phyloP scores from a whole-genome alignment of 345 rosid genomes.

The Citrus reticulata region DNA sequence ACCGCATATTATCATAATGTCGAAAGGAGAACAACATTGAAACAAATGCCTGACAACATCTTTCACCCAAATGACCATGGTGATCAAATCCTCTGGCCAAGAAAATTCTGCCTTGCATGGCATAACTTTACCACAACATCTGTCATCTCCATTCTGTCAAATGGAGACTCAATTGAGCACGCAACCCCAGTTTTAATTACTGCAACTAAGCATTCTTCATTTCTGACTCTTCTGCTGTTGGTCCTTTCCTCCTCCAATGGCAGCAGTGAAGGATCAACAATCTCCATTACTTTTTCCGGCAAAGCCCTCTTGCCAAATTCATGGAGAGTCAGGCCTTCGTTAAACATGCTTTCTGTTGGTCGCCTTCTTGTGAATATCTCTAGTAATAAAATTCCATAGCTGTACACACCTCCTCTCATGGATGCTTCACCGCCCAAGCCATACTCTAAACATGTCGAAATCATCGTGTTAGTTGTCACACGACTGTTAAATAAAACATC shows the following conservation, averaged over 20 bases:
- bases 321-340: neutral
- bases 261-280: neutral
- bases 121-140: neutral
- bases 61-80: no score
- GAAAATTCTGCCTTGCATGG: neutral
- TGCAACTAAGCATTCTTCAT: neutral
- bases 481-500: no score
- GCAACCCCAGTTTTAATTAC: no score
- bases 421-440: neutral
- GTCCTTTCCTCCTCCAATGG: neutral
- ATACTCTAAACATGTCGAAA: neutral
- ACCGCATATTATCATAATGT: no score
- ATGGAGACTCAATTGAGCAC: no score
- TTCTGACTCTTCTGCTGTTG: neutral
- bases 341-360: constrained; percentile 3
- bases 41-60: no score
- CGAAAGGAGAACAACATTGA: no score
- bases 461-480: no score
- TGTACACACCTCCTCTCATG: neutral
- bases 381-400: neutral
- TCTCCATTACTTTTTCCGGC: neutral
- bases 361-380: neutral
- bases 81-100: no score
- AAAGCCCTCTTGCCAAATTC: neutral
- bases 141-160: no score